Conservation (phyloP, 2,329 filamentous ascomycete genomes). For the Diaporthe destruens region DNA sequence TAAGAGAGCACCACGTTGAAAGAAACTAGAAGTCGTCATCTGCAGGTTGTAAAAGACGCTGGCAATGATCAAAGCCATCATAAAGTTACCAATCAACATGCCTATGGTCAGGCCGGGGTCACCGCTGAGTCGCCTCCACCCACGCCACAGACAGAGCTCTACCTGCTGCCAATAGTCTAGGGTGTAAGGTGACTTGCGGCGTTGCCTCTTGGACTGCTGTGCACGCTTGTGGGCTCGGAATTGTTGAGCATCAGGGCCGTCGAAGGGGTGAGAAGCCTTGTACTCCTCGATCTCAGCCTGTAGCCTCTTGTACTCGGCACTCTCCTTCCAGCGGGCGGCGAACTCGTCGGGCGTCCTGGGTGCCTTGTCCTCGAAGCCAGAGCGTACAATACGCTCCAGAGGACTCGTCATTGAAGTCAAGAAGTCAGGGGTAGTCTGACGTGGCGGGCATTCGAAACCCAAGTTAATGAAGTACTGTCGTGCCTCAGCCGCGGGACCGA, state of each 20-base stretch:
- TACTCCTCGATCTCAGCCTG: constrained; percentile 68
- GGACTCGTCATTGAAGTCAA: constrained; percentile 77
- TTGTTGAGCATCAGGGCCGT: constrained; percentile 67
- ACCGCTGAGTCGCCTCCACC: constrained; percentile 80
- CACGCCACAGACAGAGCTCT: constrained; percentile 82
- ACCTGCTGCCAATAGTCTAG: constrained; percentile 83
- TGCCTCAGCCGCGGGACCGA: constrained; percentile 70
- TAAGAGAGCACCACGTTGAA: constrained; percentile 80
- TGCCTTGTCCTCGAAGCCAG: constrained; percentile 67
- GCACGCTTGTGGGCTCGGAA: constrained; percentile 68
- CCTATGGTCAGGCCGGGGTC: constrained; percentile 82
- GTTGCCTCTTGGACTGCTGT: constrained; percentile 69
- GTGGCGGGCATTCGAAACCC: constrained; percentile 75
- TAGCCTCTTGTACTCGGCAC: constrained; percentile 62
- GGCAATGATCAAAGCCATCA: constrained; percentile 82
- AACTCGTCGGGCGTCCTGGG: constrained; percentile 74
- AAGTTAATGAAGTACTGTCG: constrained; percentile 75
- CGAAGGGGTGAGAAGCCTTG: constrained; percentile 65
- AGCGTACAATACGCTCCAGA: constrained; percentile 66
- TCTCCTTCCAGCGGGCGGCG: constrained; percentile 69
- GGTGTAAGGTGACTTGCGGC: constrained; percentile 83
- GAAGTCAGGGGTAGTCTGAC: constrained; percentile 79
- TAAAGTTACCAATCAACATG: constrained; percentile 77
- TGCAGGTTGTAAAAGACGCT: constrained; percentile 85
- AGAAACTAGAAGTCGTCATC: constrained; percentile 78